Conservation (phyloP, 2,329 filamentous ascomycete genomes). For the Aspergillus sp. region DNA sequence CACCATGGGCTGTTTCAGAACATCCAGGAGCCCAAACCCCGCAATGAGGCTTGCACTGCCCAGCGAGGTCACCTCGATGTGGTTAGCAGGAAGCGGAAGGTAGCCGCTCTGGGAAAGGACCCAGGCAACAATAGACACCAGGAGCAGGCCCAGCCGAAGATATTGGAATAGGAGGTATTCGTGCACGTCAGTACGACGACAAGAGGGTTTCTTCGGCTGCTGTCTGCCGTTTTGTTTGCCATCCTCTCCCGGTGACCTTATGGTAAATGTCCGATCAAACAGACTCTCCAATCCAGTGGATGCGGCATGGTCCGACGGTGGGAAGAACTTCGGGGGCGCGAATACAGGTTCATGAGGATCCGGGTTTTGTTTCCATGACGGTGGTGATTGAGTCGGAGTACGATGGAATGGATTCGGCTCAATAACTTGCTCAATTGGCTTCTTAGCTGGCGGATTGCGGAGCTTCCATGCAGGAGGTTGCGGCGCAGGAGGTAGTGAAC, state of each 20-base stretch:
- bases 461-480: constrained; percentile 33
- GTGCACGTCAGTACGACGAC: constrained; percentile 6
- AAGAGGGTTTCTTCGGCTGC: constrained; percentile 4
- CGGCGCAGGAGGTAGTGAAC: constrained; percentile 32
- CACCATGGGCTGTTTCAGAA: constrained; percentile 25
- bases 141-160: constrained; percentile 21
- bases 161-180: constrained; percentile 17
- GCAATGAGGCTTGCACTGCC: constrained; percentile 31
- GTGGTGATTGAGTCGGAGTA: constrained; percentile 17
- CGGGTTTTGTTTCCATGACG: constrained; percentile 10
- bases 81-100: constrained; percentile 26
- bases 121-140: constrained; percentile 24
- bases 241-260: constrained; percentile 21
- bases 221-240: constrained; percentile 13
- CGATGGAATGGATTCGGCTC: constrained; percentile 31
- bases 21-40: constrained; percentile 32
- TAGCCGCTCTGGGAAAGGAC: constrained; percentile 21
- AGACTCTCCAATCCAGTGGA: constrained; percentile 40
- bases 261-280: constrained; percentile 38
- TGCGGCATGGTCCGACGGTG: constrained; percentile 28
- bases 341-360: constrained; percentile 24
- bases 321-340: constrained; percentile 39
- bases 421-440: constrained; percentile 26
- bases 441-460: constrained; percentile 23
- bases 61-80: constrained; percentile 29